Evolutionary conservation across 106 monocot species (phyloP).

Genomic region (Platanthera guangdongensis): DNA sequence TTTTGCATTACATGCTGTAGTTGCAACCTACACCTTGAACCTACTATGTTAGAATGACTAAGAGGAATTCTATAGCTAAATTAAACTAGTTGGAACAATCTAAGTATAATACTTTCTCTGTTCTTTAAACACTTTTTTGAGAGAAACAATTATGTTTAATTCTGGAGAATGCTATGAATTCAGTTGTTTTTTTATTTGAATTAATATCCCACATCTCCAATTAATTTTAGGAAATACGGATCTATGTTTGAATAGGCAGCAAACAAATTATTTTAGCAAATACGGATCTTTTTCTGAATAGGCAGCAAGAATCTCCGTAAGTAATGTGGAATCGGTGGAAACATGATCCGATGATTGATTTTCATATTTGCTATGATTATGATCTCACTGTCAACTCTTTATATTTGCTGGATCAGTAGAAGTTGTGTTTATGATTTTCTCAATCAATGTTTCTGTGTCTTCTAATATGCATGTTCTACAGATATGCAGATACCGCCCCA

Average conservation of each 20-base stretch:
- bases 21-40: too few species aligned
- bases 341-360: background rate
- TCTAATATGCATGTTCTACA: conserved; percentile 10
- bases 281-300: background rate
- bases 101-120: too few species aligned
- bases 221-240: background rate
- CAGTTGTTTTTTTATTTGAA: too few species aligned
- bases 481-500: conserved; percentile 76
- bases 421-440: background rate
- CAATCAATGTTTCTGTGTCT: background rate
- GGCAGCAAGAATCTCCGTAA: background rate
- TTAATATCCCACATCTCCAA: background rate
- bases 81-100: too few species aligned
- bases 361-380: background rate
- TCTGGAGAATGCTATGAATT: too few species aligned
- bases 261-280: background rate
- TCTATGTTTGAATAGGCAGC: background rate
- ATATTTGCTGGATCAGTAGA: background rate
- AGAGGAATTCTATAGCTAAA: too few species aligned
- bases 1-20: too few species aligned
- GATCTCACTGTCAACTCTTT: background rate
- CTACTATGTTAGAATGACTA: too few species aligned
- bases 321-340: background rate
- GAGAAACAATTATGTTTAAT: too few species aligned
- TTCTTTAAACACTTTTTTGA: too few species aligned